Evolutionary conservation across 2,329 filamentous ascomycete genomes (phyloP), one percentile per base, ranked within the genome.

Genomic region (Mycocentrospora acerina): DNA sequence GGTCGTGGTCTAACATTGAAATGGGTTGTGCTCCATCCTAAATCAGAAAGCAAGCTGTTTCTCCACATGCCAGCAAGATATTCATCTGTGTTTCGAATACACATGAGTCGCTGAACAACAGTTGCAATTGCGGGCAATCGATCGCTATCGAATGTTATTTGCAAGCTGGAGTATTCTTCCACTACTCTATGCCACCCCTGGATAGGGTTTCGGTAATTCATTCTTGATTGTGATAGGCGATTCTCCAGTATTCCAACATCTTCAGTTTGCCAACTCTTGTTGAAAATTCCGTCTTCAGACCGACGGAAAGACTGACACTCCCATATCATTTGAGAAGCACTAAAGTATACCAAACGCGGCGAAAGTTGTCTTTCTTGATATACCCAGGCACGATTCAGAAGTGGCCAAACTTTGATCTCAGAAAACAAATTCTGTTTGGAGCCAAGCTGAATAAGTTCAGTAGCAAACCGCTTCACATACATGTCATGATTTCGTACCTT

Each of bases 21-120:
- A 2, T 18, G 6, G n/a, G n/a, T n/a, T n/a, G n/a, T n/a, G n/a
- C n/a, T n/a, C n/a, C n/a, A n/a, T n/a, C n/a, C n/a, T n/a, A 42
- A 24, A 14, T 46, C 39, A 1, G 18, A 6, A 2, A 40, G 18
- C 3, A 40, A 29, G 11, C n/a, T 40, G 17, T 26, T 32, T n/a
- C 16, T 35, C 43, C 43, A 46, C 36, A 46, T 35, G 2, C 43
- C 43, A 24, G 36, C 39, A 11, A 42, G 10, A 11, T 46, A 46
- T 13, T 12, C 10, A 18, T 40, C 43, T n/a, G 31, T 17, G 5
- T 17, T 13, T 3, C 39, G 38, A 2, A 25, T 1, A 15, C 15
- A 9, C 22, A 31, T 35, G 15, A 27, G 10, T 7, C 29, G 24
- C n/a, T 35, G 15, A 2, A 40, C 44, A 1, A 47, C 3, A 11